Evolutionary conservation across 345 rosid species (phyloP).

Genomic region (Aquilaria yunnanensis): DNA sequence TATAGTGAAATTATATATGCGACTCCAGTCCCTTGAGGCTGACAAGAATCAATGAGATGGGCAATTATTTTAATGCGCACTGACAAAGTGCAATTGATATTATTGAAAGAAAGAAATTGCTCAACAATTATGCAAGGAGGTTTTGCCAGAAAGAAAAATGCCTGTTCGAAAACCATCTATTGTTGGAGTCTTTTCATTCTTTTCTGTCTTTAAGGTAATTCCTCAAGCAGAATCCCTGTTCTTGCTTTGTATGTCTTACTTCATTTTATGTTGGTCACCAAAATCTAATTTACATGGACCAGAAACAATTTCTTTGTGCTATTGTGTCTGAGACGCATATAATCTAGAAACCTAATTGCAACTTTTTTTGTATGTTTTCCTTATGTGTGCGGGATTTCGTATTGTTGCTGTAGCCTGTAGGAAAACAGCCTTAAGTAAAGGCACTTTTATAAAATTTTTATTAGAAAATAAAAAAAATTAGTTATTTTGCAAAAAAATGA

Average conservation of each 20-base stretch:
- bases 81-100: slow-evolving; percentile 73
- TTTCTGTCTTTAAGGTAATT: slow-evolving; percentile 71
- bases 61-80: slow-evolving; percentile 87
- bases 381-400: no score
- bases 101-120: slow-evolving; percentile 83
- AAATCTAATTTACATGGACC: not conserved
- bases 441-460: no score
- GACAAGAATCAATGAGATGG: slow-evolving; percentile 95
- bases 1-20: slow-evolving; percentile 66
- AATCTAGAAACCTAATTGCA: not conserved
- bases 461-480: no score
- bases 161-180: slow-evolving; percentile 43
- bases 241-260: not conserved
- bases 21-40: slow-evolving; percentile 96
- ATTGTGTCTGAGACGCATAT: not conserved
- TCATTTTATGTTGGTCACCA: not conserved
- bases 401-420: no score
- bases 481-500: no score
- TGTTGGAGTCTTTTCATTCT: slow-evolving; percentile 37
- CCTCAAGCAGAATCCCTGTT: not conserved
- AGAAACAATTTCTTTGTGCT: not conserved
- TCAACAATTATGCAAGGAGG: slow-evolving; percentile 79
- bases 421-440: no score
- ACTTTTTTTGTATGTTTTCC: no score
- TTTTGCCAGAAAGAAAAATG: slow-evolving; percentile 46